Evolutionary conservation across 331 rosid species (phyloP), one percentile per base, ranked within the genome.

Genomic region (Arachis monticola): DNA sequence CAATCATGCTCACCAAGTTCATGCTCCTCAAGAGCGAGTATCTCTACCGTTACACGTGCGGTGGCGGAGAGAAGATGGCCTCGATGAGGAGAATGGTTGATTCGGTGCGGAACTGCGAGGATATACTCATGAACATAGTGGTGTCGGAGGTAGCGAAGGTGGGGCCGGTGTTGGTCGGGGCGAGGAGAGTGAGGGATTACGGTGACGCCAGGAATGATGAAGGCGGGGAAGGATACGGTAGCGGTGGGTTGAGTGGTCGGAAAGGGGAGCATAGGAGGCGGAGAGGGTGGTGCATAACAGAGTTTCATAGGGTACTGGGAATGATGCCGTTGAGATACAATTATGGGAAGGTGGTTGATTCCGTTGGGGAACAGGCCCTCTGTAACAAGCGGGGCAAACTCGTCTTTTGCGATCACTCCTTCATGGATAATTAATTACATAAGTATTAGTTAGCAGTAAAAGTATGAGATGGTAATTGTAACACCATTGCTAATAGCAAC

Each of bases 1-100:
- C 98, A 5, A 91, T 93, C 47, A 77, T 93, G 59, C 94, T 93
- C 13, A 93, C 97, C 12, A 93, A 91, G 80, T 86, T 89, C 56
- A 88, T 93, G 97, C 53, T 89, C 2, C 52, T 93, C 14, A 84
- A 71, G n/a, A 80, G 44, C 0, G 79, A 71, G 4, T 91, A 91
- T 56, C 38, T 93, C 64, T 83, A 62, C 77, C 76, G 17, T 64
- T 93, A 91, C 61, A 84, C 86, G 65, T 93, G 98, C n/a, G 82
- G 45, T 35, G 93, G 92, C 45, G 94, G 90, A 45, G 8, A 73
- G 1, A 66, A 50, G 41, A 88, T 83, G 90, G 77, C 5, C 4
- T 71, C 40, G 55, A 70, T 82, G 95, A 87, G 94, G 78, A 77
- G 69, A 41, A 50, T 74, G 5, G 97, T 91, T 51, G 94, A 90